Conservation (phyloP, 345 rosid genomes). For the Anastatica hierochuntica region DNA sequence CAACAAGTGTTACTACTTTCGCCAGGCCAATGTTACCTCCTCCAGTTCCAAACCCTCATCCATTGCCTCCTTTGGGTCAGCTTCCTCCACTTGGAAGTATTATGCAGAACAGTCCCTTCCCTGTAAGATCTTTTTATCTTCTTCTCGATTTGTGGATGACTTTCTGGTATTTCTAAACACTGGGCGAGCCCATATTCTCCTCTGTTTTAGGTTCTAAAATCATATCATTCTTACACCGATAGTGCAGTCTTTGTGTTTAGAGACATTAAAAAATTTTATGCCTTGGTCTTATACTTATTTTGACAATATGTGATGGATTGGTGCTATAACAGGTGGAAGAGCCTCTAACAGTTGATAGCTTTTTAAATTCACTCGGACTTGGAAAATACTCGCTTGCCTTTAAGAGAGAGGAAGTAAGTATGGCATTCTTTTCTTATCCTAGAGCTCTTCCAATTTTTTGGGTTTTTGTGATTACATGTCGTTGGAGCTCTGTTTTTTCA, state of each 20-base stretch:
- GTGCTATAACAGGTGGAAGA: conserved; percentile 45
- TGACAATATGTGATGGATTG: background rate
- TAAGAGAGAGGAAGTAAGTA: conserved; percentile 91
- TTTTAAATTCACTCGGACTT: conserved; percentile 64
- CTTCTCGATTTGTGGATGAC: conserved; percentile 1
- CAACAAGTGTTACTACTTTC: conserved; percentile 37
- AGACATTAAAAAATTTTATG: too few relatives aligned
- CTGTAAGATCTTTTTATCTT: conserved; percentile 35
- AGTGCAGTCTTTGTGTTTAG: too few relatives aligned
- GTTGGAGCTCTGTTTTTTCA: background rate
- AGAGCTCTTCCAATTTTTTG: conserved; percentile 1
- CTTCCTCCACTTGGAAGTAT: conserved; percentile 40
- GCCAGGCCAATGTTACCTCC: conserved; percentile 47
- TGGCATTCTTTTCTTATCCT: conserved; percentile 3
- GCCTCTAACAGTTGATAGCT: conserved; percentile 67
- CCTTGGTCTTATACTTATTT: background rate
- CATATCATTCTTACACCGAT: too few relatives aligned
- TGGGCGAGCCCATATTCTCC: background rate
- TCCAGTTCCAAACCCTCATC: conserved; percentile 41
- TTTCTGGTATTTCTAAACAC: background rate
- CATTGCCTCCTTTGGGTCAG: conserved; percentile 36
- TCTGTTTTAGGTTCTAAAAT: background rate
- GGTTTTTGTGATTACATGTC: conserved; percentile 2
- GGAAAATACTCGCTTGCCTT: conserved; percentile 62
- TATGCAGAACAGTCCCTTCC: conserved; percentile 39